Percentiles rank a stretch among this genome's conserved stretches.
Evolutionary conservation across 2,329 filamentous ascomycete species (phyloP).

Genomic region (Fusarium transvaalense): DNA sequence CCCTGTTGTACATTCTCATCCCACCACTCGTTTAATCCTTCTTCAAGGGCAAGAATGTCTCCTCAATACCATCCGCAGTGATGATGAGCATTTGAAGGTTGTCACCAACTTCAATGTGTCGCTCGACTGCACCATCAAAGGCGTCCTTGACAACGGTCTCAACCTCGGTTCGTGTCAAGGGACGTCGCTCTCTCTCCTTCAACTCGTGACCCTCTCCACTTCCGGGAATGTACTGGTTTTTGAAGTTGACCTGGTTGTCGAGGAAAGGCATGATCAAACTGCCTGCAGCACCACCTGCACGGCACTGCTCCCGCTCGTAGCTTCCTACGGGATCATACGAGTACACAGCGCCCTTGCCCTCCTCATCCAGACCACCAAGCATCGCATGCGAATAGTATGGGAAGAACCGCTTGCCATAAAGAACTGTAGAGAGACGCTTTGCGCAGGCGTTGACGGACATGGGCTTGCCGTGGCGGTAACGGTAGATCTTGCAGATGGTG

Average conservation of each 20-base stretch:
- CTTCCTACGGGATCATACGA: conserved; percentile 98
- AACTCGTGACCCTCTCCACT: conserved; percentile 87
- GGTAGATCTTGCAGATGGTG: conserved; percentile 98
- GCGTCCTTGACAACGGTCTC: conserved; percentile 94
- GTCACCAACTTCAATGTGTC: conserved; percentile 99
- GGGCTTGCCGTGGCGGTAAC: conserved; percentile 95
- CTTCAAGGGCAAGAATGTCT: conserved; percentile 88
- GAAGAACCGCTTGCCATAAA: conserved; percentile 98
- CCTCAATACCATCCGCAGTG: conserved; percentile 88
- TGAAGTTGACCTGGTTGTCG: conserved; percentile 99
- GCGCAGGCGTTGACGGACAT: conserved; percentile 96
- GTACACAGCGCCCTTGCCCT: conserved; percentile 94
- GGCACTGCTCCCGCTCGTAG: conserved; percentile 97
- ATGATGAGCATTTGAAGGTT: conserved; percentile 95
- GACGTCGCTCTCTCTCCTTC: conserved; percentile 76
- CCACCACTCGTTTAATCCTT: conserved; percentile 73
- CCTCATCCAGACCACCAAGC: conserved; percentile 91
- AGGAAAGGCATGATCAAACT: conserved; percentile 99
- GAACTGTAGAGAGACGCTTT: conserved; percentile 92
- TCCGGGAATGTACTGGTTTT: conserved; percentile 95
- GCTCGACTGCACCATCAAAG: conserved; percentile 97
- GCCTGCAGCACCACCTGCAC: conserved; percentile 90
- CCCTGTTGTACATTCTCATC: conserved; percentile 51
- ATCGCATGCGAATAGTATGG: conserved; percentile 98
- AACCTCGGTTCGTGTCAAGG: conserved; percentile 78